Conservation (phyloP, 2,329 filamentous ascomycete species). For the Bipolaris zeicola region DNA sequence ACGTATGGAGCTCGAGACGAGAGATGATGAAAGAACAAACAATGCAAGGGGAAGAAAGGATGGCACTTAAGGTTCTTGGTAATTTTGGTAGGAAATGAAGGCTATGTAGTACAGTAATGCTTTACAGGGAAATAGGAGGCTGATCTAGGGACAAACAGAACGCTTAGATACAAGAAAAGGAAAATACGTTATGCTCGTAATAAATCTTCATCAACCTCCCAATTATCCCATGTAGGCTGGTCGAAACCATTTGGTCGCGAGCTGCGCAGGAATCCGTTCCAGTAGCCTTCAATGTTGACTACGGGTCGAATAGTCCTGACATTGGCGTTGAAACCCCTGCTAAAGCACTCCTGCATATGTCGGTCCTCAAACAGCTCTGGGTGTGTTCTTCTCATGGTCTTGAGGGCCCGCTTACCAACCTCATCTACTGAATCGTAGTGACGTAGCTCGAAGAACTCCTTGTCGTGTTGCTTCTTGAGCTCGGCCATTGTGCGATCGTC, state of each 20-base stretch:
- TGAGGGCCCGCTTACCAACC: slow-evolving; percentile 65
- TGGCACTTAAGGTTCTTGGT: not conserved
- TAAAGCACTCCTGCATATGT: slow-evolving; percentile 58
- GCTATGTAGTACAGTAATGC: not conserved
- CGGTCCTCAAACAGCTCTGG: slow-evolving; percentile 60
- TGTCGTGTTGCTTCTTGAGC: slow-evolving; percentile 57
- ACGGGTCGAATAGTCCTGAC: slow-evolving; percentile 57
- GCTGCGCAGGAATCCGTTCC: slow-evolving; percentile 56
- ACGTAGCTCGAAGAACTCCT: slow-evolving; percentile 62
- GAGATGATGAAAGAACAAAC: no score
- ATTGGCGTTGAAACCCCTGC: slow-evolving; percentile 49
- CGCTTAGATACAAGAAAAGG: not conserved
- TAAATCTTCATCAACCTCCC: slow-evolving; percentile 51
- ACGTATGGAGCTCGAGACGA: no score
- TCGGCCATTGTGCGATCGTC: slow-evolving; percentile 58
- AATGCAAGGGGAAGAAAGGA: no score
- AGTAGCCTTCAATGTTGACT: slow-evolving; percentile 54
- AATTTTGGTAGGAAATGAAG: not conserved
- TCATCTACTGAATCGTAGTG: slow-evolving; percentile 70
- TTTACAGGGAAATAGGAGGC: slow-evolving; percentile 1
- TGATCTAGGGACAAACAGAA: not conserved
- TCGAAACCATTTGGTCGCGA: slow-evolving; percentile 61
- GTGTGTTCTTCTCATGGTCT: slow-evolving; percentile 59
- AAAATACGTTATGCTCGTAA: slow-evolving; percentile 28
- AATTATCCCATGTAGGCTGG: slow-evolving; percentile 55